These are phyloP conservation scores for Peterozyma toletana DNA, from an alignment of 805 yeast species.

Conservation along the genomic window DNA sequence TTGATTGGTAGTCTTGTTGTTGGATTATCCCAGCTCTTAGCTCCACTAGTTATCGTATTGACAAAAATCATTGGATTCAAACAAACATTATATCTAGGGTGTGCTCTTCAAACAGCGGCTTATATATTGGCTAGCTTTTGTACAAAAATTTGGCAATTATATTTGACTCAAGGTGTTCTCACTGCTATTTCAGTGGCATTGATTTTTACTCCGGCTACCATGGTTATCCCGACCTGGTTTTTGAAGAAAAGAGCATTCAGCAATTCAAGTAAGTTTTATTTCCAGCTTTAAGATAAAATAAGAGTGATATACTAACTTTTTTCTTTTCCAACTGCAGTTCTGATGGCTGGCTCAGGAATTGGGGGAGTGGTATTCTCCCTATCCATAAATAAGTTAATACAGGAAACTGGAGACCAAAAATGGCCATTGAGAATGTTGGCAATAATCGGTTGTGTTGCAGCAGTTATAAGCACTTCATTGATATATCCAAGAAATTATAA, in stretches of 20 bases:
- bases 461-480: constrained; percentile 12
- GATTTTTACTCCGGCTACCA: constrained; percentile 22
- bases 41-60: constrained; percentile 48
- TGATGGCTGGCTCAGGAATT: constrained; percentile 43
- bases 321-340: constrained; percentile 41
- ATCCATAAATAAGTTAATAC: constrained; percentile 32
- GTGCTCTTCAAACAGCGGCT: constrained; percentile 29
- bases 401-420: constrained; percentile 30
- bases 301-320: too few relatives aligned
- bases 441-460: constrained; percentile 23
- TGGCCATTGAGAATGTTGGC: constrained; percentile 43
- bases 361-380: constrained; percentile 44
- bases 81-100: constrained; percentile 34
- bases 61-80: constrained; percentile 45
- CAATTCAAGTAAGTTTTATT: too few relatives aligned
- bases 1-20: constrained; percentile 47
- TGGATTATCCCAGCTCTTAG: constrained; percentile 48
- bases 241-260: constrained; percentile 20
- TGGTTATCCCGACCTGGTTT: constrained; percentile 47
- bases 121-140: constrained; percentile 38
- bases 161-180: constrained; percentile 41
- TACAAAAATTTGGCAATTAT: constrained; percentile 33
- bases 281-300: too few relatives aligned
- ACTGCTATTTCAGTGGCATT: constrained; percentile 36
- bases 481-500: constrained; percentile 15